Percentiles rank a stretch among this genome's conserved stretches.
Evolutionary conservation across 2,329 filamentous ascomycete species (phyloP).

Genomic region (Cercospora janseana): DNA sequence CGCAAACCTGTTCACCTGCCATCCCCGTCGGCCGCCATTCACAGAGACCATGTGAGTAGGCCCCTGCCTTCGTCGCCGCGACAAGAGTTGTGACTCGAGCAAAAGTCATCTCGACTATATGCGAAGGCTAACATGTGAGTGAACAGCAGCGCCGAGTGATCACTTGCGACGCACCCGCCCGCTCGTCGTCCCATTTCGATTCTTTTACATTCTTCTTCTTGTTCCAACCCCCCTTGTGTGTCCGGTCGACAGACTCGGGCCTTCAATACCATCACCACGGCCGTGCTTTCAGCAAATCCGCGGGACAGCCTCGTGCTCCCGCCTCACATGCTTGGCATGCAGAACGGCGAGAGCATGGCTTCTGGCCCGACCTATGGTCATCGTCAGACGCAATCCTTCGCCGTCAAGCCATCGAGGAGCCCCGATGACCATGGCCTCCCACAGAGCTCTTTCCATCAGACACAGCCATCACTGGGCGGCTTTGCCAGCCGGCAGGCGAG

Average conservation of each 20-base stretch:
- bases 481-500: conserved; percentile 86
- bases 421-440: conserved; percentile 82
- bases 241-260: conserved; percentile 30
- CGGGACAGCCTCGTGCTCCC: conserved; percentile 82
- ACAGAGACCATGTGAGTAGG: conserved; percentile 21
- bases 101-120: too few relatives aligned
- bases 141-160: conserved; percentile 16
- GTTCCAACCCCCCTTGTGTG: conserved; percentile 11
- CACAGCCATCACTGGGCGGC: conserved; percentile 67
- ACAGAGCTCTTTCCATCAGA: conserved; percentile 86
- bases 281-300: conserved; percentile 71
- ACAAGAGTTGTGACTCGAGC: not conserved
- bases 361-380: conserved; percentile 55
- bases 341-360: conserved; percentile 71
- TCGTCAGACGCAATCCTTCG: conserved; percentile 62
- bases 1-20: conserved; percentile 16
- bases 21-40: conserved; percentile 4
- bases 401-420: conserved; percentile 69
- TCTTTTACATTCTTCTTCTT: conserved; percentile 17
- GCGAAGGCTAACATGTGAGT: conserved; percentile 13
- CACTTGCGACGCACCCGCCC: conserved; percentile 19
- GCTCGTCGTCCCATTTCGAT: conserved; percentile 19
- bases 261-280: conserved; percentile 62
- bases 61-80: not conserved
- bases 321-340: conserved; percentile 86